A percentile compares a stretch with the other conserved stretches of the same genome.
These are phyloP conservation scores for Aspergillus puulaauensis DNA, from an alignment of 2,329 filamentous ascomycete species.

Conservation along the genomic window DNA sequence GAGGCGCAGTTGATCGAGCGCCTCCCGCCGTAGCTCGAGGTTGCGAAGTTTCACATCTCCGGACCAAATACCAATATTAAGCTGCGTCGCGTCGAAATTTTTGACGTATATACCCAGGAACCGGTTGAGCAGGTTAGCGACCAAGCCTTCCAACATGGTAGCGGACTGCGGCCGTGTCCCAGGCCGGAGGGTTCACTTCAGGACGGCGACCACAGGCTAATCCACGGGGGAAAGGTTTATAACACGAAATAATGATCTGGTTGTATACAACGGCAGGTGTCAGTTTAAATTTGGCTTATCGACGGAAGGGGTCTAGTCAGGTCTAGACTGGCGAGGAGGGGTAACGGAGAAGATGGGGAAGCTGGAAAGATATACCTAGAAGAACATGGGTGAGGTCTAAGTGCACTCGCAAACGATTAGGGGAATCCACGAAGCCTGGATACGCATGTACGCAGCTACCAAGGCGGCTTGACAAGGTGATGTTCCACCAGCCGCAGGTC, in stretches of 20 bases:
- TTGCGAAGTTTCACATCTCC: constrained; percentile 95
- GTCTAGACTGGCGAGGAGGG: constrained; percentile 5
- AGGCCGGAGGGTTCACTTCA: constrained; percentile 52
- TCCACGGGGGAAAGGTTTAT: background rate
- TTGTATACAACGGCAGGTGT: constrained; percentile 1
- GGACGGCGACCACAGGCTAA: constrained; percentile 8
- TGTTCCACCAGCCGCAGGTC: background rate
- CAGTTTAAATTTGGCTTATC: constrained; percentile 1
- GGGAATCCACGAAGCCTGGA: constrained; percentile 25
- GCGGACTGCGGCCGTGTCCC: constrained; percentile 66
- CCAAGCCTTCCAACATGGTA: constrained; percentile 93
- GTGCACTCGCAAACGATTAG: constrained; percentile 20
- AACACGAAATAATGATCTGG: constrained; percentile 10
- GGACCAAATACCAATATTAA: constrained; percentile 99
- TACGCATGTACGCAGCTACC: constrained; percentile 26
- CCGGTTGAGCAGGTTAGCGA: constrained; percentile 95
- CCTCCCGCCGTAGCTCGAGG: constrained; percentile 88
- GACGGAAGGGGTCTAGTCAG: background rate
- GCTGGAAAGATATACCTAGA: constrained; percentile 12
- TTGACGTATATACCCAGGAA: constrained; percentile 99
- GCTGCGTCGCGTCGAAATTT: constrained; percentile 96
- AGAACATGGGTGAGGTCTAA: constrained; percentile 20
- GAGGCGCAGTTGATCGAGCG: constrained; percentile 92
- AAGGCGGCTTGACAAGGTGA: constrained; percentile 18
- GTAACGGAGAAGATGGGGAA: background rate